Evolutionary conservation across 2,329 filamentous ascomycete genomes (phyloP).

Genomic region (Fusarium falciforme): DNA sequence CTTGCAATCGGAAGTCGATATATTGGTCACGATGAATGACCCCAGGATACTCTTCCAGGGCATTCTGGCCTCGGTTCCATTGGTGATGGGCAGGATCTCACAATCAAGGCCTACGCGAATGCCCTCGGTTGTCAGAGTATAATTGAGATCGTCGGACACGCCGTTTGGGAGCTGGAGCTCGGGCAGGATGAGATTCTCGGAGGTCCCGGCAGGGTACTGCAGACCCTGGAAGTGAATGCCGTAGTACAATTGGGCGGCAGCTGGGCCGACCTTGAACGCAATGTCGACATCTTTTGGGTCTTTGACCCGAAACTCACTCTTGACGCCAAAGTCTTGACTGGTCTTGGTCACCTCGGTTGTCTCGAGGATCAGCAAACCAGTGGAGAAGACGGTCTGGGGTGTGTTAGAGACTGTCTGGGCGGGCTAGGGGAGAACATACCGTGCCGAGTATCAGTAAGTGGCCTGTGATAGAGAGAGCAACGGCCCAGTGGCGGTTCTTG

Average conservation of each 20-base stretch:
- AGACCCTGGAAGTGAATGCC: constrained; percentile 34
- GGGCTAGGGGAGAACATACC: constrained; percentile 16
- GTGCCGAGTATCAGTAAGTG: constrained; percentile 45
- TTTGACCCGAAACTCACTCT: constrained; percentile 24
- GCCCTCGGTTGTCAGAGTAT: constrained; percentile 33
- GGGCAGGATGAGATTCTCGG: constrained; percentile 24
- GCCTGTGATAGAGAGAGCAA: constrained; percentile 37
- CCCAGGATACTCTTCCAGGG: constrained; percentile 39
- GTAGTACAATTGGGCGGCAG: constrained; percentile 31
- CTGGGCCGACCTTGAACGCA: constrained; percentile 16
- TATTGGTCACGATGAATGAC: constrained; percentile 37
- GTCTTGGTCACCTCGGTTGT: constrained; percentile 36
- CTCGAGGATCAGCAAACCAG: constrained; percentile 45
- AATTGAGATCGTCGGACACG: constrained; percentile 23
- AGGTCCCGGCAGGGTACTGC: constrained; percentile 28
- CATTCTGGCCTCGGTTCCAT: constrained; percentile 29
- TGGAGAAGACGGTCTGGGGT: constrained; percentile 43
- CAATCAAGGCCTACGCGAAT: constrained; percentile 40
- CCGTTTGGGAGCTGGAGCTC: constrained; percentile 19
- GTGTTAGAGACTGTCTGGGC: not conserved
- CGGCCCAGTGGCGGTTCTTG: constrained; percentile 40
- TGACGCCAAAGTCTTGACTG: constrained; percentile 29
- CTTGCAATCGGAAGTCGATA: constrained; percentile 37
- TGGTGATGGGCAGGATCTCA: constrained; percentile 36
- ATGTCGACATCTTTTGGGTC: constrained; percentile 10